Conservation (phyloP, 176 grass and related monocot species). For the Saccharum officinarum region DNA sequence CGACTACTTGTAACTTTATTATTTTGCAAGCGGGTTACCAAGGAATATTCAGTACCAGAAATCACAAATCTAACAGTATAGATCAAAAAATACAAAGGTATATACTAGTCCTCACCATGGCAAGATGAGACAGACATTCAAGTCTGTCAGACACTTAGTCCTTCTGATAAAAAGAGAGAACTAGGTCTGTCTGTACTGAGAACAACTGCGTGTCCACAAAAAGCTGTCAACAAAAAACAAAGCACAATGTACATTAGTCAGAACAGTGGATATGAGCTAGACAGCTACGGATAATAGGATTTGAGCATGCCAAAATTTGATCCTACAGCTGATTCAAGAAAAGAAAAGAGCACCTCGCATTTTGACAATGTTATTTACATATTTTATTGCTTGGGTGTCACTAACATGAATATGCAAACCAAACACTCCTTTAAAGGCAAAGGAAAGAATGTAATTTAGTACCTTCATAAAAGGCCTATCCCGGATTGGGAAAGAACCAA, state of each 20-base stretch:
- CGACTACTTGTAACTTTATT: neutral
- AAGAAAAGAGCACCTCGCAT: neutral
- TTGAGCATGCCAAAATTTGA: neutral
- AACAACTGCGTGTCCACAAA: conserved; percentile 97
- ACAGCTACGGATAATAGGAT: neutral
- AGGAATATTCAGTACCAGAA: neutral
- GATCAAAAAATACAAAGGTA: neutral
- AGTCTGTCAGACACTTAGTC: conserved; percentile 52
- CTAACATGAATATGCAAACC: neutral
- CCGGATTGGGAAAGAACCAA: conserved; percentile 75
- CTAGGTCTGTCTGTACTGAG: conserved; percentile 97
- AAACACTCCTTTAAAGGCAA: neutral
- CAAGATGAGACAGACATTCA: conserved; percentile 38
- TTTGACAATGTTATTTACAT: neutral
- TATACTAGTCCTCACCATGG: conserved; percentile 34
- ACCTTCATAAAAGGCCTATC: conserved; percentile 98
- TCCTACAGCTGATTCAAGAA: neutral
- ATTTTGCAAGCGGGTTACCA: neutral
- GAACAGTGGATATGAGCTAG: neutral
- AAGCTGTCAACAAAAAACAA: conserved; percentile 52
- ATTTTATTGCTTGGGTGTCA: conserved; percentile 1
- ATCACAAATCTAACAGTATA: neutral
- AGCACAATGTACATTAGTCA: conserved; percentile 20
- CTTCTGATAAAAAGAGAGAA: conserved; percentile 99
- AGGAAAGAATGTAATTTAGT: neutral